Evolutionary conservation across 805 yeast species (phyloP), one percentile per base, ranked within the genome.

Genomic region (Scheffersomyces coipomensis): DNA sequence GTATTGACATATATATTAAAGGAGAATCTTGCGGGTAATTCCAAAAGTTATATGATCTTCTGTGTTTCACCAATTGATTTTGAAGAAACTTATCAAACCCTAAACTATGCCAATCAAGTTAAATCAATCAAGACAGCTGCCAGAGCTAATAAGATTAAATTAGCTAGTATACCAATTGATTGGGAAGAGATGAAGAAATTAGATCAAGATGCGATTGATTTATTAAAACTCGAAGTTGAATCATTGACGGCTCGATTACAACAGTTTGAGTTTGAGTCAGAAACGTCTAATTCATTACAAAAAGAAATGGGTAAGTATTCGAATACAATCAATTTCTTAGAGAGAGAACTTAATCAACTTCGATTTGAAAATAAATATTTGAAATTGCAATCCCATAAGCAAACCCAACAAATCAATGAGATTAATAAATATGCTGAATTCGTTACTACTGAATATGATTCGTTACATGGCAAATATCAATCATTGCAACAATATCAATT

Each of bases 21-120:
- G 52, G 91, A 85, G 48, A 80, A 79, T 43, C 63, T 88, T 26
- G 88, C 93, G 1, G 96, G 96, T 1, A 85, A 85, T 53, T 83
- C 93, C n/a, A 85, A 84, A 52, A 89, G 95, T 0, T 83, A 83
- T 1, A 79, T 88, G 85, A 75, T 88, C n/a, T 93, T 93, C 16
- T 88, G 95, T 56, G 71, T 88, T 0, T 81, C 95, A 0, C 95
- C 95, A 0, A 70, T 79, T 13, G 91, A 85, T 51, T 83, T 78
- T 56, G 90, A 85, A 16, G 95, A 87, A 51, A 81, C 88, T 0
- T 57, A 81, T 48, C 83, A 86, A 29, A 87, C 95, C 0, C 62
- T 87, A 41, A 68, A 89, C 44, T 87, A 87, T 56, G 95, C 95
- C 1, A 83, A 79, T 16, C 78, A 83, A 42, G 91, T 88, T 2